phyloP scores from a whole-genome alignment of 352 stramenopile genomes.

The Pythium rhizo-oryzae region DNA sequence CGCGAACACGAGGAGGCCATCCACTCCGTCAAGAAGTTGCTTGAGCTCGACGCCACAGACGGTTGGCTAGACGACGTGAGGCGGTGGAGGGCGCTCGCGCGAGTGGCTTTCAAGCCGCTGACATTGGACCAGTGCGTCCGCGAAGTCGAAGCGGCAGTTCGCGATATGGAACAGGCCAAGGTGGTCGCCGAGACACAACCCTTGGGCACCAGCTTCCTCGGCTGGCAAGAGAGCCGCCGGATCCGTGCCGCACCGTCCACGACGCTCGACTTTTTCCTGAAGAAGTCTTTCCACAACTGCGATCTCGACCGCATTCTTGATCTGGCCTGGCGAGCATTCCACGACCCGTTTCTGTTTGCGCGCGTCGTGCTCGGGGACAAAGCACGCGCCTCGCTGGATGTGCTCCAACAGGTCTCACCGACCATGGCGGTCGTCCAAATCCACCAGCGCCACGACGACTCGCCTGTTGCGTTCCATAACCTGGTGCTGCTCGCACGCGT shows the following conservation, averaged over 20 bases:
- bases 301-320: neutral
- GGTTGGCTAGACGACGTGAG: neutral
- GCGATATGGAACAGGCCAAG: neutral
- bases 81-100: neutral
- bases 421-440: neutral
- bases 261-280: neutral
- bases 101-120: neutral
- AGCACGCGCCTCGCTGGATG: neutral
- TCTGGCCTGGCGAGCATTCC: slow-evolving; percentile 6
- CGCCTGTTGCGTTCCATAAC: neutral
- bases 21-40: neutral
- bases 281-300: neutral
- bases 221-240: neutral
- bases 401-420: slow-evolving; percentile 7
- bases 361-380: neutral
- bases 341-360: neutral
- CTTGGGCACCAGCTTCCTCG: neutral
- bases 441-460: neutral
- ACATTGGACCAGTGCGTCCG: neutral
- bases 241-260: no score
- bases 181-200: neutral
- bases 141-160: neutral
- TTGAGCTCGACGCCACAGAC: neutral
- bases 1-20: neutral
- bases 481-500: neutral